Percentiles rank a stretch among this genome's conserved stretches.
These are phyloP conservation scores for Ustilago crameri DNA, from an alignment of 1,284 basidiomycete species.

Conservation along the genomic window DNA sequence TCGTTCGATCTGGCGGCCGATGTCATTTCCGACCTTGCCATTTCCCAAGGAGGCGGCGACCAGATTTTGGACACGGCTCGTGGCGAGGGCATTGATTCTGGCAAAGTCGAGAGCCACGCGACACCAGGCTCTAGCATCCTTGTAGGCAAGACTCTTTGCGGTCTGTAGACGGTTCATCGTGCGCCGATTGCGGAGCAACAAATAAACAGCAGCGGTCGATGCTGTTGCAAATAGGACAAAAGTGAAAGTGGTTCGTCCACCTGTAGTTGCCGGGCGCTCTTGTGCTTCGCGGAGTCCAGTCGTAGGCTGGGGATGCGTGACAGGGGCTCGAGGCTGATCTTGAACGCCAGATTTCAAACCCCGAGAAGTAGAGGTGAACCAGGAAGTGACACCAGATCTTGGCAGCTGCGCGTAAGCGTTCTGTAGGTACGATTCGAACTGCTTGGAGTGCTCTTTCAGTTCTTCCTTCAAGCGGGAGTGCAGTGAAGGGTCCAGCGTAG, in stretches of 20 bases:
- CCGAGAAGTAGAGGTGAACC: conserved; percentile 12
- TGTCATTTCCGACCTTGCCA: conserved; percentile 26
- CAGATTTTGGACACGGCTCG: conserved; percentile 31
- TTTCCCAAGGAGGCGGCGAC: conserved; percentile 25
- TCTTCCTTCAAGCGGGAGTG: background rate
- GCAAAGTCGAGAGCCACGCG: conserved; percentile 47
- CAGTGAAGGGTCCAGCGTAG: conserved; percentile 5
- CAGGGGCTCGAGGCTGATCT: background rate
- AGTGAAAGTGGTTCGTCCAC: conserved; percentile 38
- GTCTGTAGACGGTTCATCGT: conserved; percentile 44
- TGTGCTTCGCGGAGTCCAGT: background rate
- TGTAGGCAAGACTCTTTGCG: conserved; percentile 34
- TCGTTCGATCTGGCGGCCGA: conserved; percentile 33
- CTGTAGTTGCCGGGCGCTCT: background rate
- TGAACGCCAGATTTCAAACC: background rate
- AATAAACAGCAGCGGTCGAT: conserved; percentile 21
- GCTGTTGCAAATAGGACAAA: conserved; percentile 44
- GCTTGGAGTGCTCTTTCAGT: background rate
- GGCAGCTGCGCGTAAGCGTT: background rate
- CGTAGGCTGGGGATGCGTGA: background rate
- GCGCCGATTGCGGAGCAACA: conserved; percentile 24
- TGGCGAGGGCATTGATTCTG: conserved; percentile 41
- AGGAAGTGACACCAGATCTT: conserved; percentile 8
- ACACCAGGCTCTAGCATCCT: conserved; percentile 45
- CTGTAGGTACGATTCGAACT: background rate